phyloP scores from a whole-genome alignment of 1,284 basidiomycete genomes.

The Porogramme epimiltina region DNA sequence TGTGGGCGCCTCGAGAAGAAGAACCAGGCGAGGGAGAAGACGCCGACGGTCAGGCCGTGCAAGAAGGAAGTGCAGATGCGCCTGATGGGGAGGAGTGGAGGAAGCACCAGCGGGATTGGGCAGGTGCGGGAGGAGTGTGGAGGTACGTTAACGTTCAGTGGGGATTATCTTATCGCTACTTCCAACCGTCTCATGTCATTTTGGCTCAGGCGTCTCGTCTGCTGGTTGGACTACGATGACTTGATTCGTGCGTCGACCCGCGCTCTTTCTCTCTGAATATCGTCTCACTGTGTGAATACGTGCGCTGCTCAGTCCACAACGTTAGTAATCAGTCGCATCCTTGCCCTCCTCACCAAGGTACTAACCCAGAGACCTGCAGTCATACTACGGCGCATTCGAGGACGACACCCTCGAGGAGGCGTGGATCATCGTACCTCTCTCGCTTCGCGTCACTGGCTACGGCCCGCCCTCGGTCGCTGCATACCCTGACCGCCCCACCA shows the following conservation, averaged over 20 bases:
- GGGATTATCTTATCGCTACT: no score
- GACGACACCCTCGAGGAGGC: constrained; percentile 44
- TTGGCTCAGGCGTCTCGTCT: constrained; percentile 53
- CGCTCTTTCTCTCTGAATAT: not conserved
- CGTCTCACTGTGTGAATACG: not conserved
- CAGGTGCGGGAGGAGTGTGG: constrained; percentile 56
- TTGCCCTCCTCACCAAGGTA: not conserved
- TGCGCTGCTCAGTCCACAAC: constrained; percentile 36
- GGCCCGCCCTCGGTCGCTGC: constrained; percentile 36
- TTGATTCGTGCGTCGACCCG: constrained; percentile 42
- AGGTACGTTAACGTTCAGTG: constrained; percentile 45
- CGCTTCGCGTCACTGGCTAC: constrained; percentile 46
- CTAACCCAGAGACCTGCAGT: not conserved
- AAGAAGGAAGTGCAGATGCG: not conserved
- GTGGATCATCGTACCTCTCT: constrained; percentile 54
- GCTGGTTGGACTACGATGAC: constrained; percentile 60
- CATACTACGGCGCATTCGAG: constrained; percentile 30
- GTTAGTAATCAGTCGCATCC: constrained; percentile 25
- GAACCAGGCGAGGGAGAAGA: not conserved
- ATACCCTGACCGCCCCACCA: constrained; percentile 46
- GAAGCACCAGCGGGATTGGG: constrained; percentile 58
- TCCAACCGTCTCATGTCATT: no score
- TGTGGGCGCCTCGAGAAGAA: constrained; percentile 32
- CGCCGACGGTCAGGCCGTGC: not conserved
- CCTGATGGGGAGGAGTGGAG: constrained; percentile 3